Evolutionary conservation across 305 asterid genomes (phyloP).

Genomic region (Fraxinus sp.): DNA sequence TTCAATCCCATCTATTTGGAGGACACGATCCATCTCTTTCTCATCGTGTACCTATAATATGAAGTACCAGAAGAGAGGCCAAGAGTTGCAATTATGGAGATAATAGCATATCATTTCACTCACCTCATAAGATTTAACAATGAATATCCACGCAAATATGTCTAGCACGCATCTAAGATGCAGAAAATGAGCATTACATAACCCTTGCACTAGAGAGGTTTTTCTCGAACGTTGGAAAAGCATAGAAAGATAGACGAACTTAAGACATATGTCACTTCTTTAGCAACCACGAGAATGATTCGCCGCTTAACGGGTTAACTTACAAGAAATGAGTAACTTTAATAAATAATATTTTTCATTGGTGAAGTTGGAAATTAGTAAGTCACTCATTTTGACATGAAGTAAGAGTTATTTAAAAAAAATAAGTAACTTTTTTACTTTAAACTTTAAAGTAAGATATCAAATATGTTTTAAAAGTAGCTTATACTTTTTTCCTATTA

Average conservation of each 20-base stretch:
- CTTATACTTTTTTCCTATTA: neutral
- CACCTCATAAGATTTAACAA: neutral
- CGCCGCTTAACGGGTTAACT: neutral
- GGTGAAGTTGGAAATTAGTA: neutral
- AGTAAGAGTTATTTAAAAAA: neutral
- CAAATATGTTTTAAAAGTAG: neutral
- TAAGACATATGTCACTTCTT: neutral
- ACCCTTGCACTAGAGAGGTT: neutral
- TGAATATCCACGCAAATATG: neutral
- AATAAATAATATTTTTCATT: neutral
- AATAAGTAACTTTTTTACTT: neutral
- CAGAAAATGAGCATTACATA: neutral
- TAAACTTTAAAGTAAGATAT: neutral
- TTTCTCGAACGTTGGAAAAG: neutral
- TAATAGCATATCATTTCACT: neutral
- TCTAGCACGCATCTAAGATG: neutral
- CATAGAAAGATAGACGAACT: neutral
- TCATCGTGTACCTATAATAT: constrained; percentile 83
- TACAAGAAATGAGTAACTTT: neutral
- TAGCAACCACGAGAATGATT: neutral
- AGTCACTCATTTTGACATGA: neutral
- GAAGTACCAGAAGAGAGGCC: constrained; percentile 15
- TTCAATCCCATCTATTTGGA: constrained; percentile 72
- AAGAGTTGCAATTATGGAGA: constrained; percentile 13
- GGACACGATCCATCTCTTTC: constrained; percentile 91